Evolutionary conservation across 371 early-diverging fungal genomes (phyloP).

Genomic region (Nematocida minor): DNA sequence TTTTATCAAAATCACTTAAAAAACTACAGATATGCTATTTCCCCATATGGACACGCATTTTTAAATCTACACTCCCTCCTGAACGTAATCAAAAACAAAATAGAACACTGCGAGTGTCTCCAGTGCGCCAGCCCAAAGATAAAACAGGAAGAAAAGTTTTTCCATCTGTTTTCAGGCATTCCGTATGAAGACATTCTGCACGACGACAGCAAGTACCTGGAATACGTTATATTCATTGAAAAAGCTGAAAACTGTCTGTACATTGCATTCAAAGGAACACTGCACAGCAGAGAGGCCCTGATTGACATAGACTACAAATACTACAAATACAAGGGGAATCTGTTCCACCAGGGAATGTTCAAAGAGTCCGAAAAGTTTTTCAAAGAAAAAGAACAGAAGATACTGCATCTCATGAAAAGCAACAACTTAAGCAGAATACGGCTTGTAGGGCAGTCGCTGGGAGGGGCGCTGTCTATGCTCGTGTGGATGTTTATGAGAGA

Average conservation of each 20-base stretch:
- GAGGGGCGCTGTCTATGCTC: slow-evolving; percentile 65
- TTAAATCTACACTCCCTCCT: slow-evolving; percentile 38
- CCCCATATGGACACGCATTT: slow-evolving; percentile 47
- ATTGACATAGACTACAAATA: slow-evolving; percentile 49
- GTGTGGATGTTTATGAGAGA: slow-evolving; percentile 43
- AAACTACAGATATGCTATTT: slow-evolving; percentile 33
- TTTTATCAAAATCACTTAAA: slow-evolving; percentile 26
- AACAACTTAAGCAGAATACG: slow-evolving; percentile 44
- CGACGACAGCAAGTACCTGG: slow-evolving; percentile 35
- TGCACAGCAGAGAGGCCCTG: slow-evolving; percentile 36
- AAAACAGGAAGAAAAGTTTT: slow-evolving; percentile 26
- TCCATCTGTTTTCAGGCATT: slow-evolving; percentile 42
- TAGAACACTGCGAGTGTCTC: slow-evolving; percentile 1
- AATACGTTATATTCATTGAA: slow-evolving; percentile 47
- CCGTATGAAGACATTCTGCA: slow-evolving; percentile 43
- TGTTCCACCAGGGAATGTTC: slow-evolving; percentile 60
- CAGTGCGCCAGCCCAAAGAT: neutral
- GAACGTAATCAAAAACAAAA: slow-evolving; percentile 23
- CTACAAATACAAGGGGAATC: slow-evolving; percentile 26
- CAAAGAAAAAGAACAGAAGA: slow-evolving; percentile 19
- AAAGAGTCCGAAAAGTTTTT: slow-evolving; percentile 54
- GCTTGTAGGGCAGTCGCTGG: slow-evolving; percentile 66
- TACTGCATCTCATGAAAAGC: slow-evolving; percentile 24
- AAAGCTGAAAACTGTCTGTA: slow-evolving; percentile 14
- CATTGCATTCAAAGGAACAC: slow-evolving; percentile 43